Percentiles rank a stretch among this genome's conserved stretches.
phyloP scores from a whole-genome alignment of 306 rosid genomes.

The barrel medic (Medicago truncatula) region MtrunA17r5.0-ANR NC_053047.1:38175501-38176000 shows the following conservation, averaged over 20 bases:
- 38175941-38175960: conserved; percentile 70
- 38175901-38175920: conserved; percentile 17
- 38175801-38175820: background rate
- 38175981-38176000: conserved; percentile 97
- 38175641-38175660: conserved; percentile 49
- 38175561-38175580: conserved; percentile 7
- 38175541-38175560: conserved; percentile 35
- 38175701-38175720: conserved; percentile 63
- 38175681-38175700: conserved; percentile 54
- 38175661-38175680: conserved; percentile 52
- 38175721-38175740: conserved; percentile 71
- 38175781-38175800: conserved; percentile 63
- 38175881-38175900: conserved; percentile 24
- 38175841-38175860: background rate
- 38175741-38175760: conserved; percentile 82
- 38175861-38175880: conserved; percentile 13
- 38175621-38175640: conserved; percentile 52
- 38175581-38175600: conserved; percentile 45
- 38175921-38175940: conserved; percentile 85
- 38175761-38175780: conserved; percentile 93
- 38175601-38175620: conserved; percentile 35
- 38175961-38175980: conserved; percentile 86
- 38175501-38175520: conserved; percentile 38
- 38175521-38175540: conserved; percentile 18
- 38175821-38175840: background rate